These are phyloP conservation scores for Aureobasidium pullulans DNA, from an alignment of 2,329 filamentous ascomycete species.

Conservation along the genomic window DNA sequence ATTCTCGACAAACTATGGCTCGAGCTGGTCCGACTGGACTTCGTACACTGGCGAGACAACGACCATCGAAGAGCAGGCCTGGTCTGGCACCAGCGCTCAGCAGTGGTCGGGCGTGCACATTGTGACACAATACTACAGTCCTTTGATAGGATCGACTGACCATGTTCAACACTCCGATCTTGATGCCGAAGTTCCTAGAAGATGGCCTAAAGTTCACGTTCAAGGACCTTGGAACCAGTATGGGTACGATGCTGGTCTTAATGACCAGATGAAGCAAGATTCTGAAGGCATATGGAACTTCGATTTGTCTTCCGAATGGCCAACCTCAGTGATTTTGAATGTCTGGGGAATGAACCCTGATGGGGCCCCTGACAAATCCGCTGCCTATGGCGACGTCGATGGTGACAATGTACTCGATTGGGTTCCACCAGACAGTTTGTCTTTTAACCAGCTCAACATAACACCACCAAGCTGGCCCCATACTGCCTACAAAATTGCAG, in stretches of 20 bases:
- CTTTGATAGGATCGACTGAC: constrained; percentile 51
- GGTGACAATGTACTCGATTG: constrained; percentile 54
- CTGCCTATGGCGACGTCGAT: constrained; percentile 55
- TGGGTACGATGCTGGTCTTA: not conserved
- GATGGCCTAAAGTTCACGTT: not conserved
- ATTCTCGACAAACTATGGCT: constrained; percentile 56
- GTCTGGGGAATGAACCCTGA: constrained; percentile 60
- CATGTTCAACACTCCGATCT: constrained; percentile 55
- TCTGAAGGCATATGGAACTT: constrained; percentile 49
- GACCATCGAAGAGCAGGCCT: constrained; percentile 41
- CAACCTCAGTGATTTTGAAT: constrained; percentile 54
- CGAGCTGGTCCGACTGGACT: constrained; percentile 52
- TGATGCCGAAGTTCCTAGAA: constrained; percentile 17
- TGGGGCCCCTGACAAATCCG: constrained; percentile 54
- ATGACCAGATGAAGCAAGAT: constrained; percentile 36
- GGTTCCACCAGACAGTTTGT: constrained; percentile 52
- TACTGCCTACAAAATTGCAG: constrained; percentile 47
- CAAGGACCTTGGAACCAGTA: constrained; percentile 3
- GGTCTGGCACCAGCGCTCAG: constrained; percentile 52
- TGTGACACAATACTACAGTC: constrained; percentile 56
- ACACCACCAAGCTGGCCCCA: constrained; percentile 49
- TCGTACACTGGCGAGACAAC: constrained; percentile 47
- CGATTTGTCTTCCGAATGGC: constrained; percentile 58
- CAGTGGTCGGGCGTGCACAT: constrained; percentile 56
- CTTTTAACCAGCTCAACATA: constrained; percentile 51